Evolutionary conservation across 1,284 basidiomycete species (phyloP).

Genomic region (Vanrija sp.): DNA sequence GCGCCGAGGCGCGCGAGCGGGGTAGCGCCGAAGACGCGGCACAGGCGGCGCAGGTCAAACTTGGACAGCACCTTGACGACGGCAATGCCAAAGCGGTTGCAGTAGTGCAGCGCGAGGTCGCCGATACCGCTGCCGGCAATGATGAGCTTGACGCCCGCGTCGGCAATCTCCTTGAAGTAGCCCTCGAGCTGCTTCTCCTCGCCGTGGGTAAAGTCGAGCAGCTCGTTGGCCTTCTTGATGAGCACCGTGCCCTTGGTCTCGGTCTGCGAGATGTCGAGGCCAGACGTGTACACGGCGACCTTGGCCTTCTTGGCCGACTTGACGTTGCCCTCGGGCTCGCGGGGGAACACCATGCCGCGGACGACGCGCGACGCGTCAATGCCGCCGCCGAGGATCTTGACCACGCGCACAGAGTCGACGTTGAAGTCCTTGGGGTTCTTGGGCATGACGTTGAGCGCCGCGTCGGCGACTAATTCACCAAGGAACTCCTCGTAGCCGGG

Average conservation of each 20-base stretch:
- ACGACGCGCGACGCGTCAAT: slow-evolving; percentile 80
- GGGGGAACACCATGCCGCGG: slow-evolving; percentile 95
- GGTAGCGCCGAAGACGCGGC: slow-evolving; percentile 92
- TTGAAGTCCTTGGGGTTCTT: slow-evolving; percentile 85
- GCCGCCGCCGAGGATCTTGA: slow-evolving; percentile 96
- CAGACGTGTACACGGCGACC: slow-evolving; percentile 90
- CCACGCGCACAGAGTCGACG: slow-evolving; percentile 96
- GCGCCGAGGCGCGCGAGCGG: slow-evolving; percentile 93
- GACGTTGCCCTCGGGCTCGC: slow-evolving; percentile 84
- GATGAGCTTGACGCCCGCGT: slow-evolving; percentile 89
- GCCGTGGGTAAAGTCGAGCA: slow-evolving; percentile 91
- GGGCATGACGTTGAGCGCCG: slow-evolving; percentile 85
- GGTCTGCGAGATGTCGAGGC: slow-evolving; percentile 89
- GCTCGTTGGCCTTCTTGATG: slow-evolving; percentile 91
- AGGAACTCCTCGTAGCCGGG: slow-evolving; percentile 88
- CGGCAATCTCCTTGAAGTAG: slow-evolving; percentile 95
- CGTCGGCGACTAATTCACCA: slow-evolving; percentile 83
- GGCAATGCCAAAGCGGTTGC: slow-evolving; percentile 88
- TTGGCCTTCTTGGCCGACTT: slow-evolving; percentile 80
- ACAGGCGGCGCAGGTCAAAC: slow-evolving; percentile 91
- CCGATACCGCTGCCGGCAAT: slow-evolving; percentile 89
- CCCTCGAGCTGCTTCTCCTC: slow-evolving; percentile 96
- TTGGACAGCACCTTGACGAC: slow-evolving; percentile 98
- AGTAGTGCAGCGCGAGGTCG: slow-evolving; percentile 95
- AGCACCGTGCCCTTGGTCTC: slow-evolving; percentile 99